Evolutionary conservation across 345 rosid species (phyloP).

Genomic region (Microthlaspi erraticum): DNA sequence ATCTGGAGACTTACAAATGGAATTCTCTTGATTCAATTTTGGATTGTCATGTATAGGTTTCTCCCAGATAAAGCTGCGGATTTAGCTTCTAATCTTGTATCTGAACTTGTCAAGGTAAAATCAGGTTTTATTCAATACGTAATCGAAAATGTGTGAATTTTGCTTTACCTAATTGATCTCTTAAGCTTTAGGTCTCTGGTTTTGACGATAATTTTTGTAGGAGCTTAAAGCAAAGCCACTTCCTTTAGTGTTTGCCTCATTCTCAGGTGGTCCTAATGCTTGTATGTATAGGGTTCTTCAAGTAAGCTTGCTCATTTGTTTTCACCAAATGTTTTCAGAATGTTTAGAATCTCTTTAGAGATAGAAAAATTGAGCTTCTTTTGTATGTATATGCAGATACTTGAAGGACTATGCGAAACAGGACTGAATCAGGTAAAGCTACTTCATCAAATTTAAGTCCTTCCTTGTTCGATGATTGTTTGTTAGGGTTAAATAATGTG

Average conservation of each 20-base stretch:
- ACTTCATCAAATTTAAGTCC: background rate
- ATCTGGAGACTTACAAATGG: no score
- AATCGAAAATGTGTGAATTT: background rate
- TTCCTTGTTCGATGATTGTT: constrained; percentile 19
- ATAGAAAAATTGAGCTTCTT: constrained; percentile 1
- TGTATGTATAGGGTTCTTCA: constrained; percentile 94
- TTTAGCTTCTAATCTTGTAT: constrained; percentile 66
- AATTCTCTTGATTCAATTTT: background rate
- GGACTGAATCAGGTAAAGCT: constrained; percentile 55
- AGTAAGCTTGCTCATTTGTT: constrained; percentile 65
- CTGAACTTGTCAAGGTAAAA: constrained; percentile 69
- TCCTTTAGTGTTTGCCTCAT: constrained; percentile 84
- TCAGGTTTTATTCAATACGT: background rate
- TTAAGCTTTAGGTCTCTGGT: constrained; percentile 15
- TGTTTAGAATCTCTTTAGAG: background rate
- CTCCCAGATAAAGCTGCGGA: constrained; percentile 78
- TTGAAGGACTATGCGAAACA: constrained; percentile 63
- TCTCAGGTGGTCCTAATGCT: constrained; percentile 92
- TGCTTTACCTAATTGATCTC: constrained; percentile 12
- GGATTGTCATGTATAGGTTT: constrained; percentile 59
- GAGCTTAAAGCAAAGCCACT: constrained; percentile 75
- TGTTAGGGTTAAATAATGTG: constrained; percentile 8
- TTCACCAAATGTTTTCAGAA: background rate
- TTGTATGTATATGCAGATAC: constrained; percentile 59
- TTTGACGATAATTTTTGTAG: constrained; percentile 42